Evolutionary conservation across 495 filamentous ascomycete genomes (phyloP), one percentile per base, ranked within the genome.

Genomic region (Mytilinidion resinicola): DNA sequence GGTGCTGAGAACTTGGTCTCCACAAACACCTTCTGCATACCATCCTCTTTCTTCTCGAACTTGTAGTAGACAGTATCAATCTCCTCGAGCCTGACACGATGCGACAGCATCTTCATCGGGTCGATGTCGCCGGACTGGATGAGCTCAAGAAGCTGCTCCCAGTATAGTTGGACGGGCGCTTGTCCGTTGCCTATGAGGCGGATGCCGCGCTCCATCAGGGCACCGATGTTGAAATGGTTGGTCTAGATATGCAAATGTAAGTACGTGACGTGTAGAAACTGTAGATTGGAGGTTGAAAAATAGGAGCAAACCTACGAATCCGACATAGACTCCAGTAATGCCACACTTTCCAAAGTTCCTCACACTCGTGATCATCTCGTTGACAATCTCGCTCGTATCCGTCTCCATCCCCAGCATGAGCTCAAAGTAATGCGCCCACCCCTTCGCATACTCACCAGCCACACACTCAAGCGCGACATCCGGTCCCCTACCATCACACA

Each of bases 201-300:
- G 61, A 95, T 84, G 30, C 91, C 90, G 47, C 86, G 84, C 71
- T 95, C 83, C 91, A 96, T 96, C 17, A 96, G 65, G 0, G 88
- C 80, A 33, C 91, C 88, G 64, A 95, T 85, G 64, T 89, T 88
- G 78, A 91, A 89, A 61, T 90, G 85, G 62, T 85, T 91, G 5
- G 85, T 87, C 83, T 87, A 49, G 4, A 10, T 42, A 42, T 42
- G 11, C 11, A 17, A 17, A 42, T 42, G 39, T 17, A 14, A 14
- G 39, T 17, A 42, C 17, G 4, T 9, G 1, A 3, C 3, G 6
- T 34, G 49, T 33, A 52, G 21, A 1, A 47, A 4, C 14, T 50
- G 4, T 21, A 46, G 51, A 34, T 8, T 30, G 35, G 35, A 15
- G 33, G 30, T 21, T 9, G 30, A 41, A 30, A 21, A 41, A 38